Conservation (phyloP, 768 basidiomycete genomes). For the Auricularia auricula-judae region DNA sequence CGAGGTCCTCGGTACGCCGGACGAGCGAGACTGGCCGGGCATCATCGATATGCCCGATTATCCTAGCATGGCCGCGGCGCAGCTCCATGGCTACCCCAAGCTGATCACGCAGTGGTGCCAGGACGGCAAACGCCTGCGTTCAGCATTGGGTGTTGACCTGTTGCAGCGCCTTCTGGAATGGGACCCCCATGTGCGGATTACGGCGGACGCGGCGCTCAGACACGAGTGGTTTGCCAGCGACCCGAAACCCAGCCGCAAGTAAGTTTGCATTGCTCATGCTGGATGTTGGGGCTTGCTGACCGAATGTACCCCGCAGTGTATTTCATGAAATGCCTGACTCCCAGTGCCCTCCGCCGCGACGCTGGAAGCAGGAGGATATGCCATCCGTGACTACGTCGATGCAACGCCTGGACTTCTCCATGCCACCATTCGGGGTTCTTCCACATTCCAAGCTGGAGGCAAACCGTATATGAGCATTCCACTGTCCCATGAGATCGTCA, state of each 20-base stretch:
- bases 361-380: conserved; percentile 88
- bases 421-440: too few relatives aligned
- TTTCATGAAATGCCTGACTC: conserved; percentile 54
- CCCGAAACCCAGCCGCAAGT: conserved; percentile 80
- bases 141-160: conserved; percentile 63
- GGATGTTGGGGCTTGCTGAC: neutral
- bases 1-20: conserved; percentile 83
- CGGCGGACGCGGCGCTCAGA: conserved; percentile 65
- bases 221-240: conserved; percentile 94
- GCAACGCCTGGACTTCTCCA: too few relatives aligned
- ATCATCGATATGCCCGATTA: conserved; percentile 83
- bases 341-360: conserved; percentile 72
- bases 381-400: conserved; percentile 20
- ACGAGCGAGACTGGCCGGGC: conserved; percentile 82
- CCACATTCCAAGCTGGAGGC: neutral
- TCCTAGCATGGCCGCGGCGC: conserved; percentile 49
- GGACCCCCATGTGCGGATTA: conserved; percentile 80
- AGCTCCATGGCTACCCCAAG: conserved; percentile 60
- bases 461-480: neutral
- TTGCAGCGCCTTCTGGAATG: conserved; percentile 81
- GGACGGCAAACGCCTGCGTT: conserved; percentile 35
- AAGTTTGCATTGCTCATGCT: conserved; percentile 19
- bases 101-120: conserved; percentile 69
- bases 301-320: conserved; percentile 36
- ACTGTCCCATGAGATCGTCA: too few relatives aligned